A percentile compares a stretch with the other conserved stretches of the same genome.
Evolutionary conservation across 2,329 filamentous ascomycete species (phyloP).

Genomic region (Sporothrix mexicana): DNA sequence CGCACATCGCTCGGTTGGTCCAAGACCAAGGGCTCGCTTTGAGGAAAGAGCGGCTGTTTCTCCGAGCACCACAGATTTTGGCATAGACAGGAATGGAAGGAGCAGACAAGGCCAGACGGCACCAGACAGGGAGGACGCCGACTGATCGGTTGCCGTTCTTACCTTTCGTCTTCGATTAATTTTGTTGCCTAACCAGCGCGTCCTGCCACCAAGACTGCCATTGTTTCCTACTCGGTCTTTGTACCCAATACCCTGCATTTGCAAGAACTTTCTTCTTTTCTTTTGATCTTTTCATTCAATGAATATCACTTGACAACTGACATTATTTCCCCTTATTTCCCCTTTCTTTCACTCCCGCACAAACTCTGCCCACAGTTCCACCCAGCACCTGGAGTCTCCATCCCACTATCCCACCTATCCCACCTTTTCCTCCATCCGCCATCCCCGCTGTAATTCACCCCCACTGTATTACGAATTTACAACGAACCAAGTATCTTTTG

Average conservation of each 20-base stretch:
- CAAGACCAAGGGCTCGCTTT: background rate
- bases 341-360: background rate
- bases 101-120: background rate
- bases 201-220: background rate
- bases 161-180: background rate
- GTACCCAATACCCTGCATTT: background rate
- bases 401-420: background rate
- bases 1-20: background rate
- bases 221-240: too few species aligned
- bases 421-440: background rate
- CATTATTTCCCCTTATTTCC: slow-evolving; percentile 14
- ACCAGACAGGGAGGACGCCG: background rate
- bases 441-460: background rate
- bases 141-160: slow-evolving; percentile 6
- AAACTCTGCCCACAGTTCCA: slow-evolving; percentile 19
- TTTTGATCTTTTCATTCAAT: background rate
- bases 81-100: background rate
- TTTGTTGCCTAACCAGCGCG: slow-evolving; percentile 7
- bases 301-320: background rate
- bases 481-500: too few species aligned
- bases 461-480: background rate
- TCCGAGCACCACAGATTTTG: too few species aligned
- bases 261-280: background rate
- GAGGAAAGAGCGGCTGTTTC: slow-evolving; percentile 26
- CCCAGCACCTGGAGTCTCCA: background rate